These are phyloP conservation scores for Penicillium brevicompactum DNA, from an alignment of 2,329 filamentous ascomycete genomes.

Conservation along the genomic window DNA sequence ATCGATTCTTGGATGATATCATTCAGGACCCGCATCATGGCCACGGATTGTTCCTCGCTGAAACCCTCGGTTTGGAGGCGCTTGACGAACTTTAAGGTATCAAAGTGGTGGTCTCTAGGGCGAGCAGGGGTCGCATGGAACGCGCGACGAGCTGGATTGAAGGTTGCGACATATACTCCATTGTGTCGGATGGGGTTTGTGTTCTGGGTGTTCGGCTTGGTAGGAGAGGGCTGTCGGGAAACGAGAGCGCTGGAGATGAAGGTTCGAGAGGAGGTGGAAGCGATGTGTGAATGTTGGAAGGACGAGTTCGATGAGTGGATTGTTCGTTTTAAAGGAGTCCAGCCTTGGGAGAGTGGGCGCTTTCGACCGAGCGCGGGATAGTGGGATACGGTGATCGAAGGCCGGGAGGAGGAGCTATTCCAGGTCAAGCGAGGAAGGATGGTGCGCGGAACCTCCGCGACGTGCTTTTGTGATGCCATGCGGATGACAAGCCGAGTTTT, in stretches of 20 bases:
- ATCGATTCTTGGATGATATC: conserved; percentile 98
- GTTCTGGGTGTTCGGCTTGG: conserved; percentile 17
- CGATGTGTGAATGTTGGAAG: conserved; percentile 15
- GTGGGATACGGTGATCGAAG: conserved; percentile 31
- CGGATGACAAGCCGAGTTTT: conserved; percentile 3
- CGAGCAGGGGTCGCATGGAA: conserved; percentile 68
- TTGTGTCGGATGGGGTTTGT: conserved; percentile 46
- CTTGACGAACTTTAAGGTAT: conserved; percentile 96
- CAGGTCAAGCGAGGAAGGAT: conserved; percentile 46
- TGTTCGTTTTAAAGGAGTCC: conserved; percentile 26
- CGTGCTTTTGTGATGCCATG: conserved; percentile 46
- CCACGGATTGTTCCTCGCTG: conserved; percentile 89
- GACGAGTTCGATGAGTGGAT: conserved; percentile 15
- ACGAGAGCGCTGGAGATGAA: conserved; percentile 19
- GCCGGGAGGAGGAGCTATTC: conserved; percentile 41
- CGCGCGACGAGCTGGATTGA: conserved; percentile 43
- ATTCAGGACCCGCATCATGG: conserved; percentile 97
- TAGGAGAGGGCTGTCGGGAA: conserved; percentile 22
- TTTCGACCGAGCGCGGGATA: conserved; percentile 26
- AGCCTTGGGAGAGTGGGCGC: conserved; percentile 24
- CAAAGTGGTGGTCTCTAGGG: conserved; percentile 87
- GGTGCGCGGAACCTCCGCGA: conserved; percentile 47
- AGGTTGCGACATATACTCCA: conserved; percentile 50
- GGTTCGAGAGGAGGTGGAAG: conserved; percentile 18
- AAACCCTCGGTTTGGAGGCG: conserved; percentile 87